A percentile compares a stretch with the other conserved stretches of the same genome.
Conservation (phyloP, 371 early-diverging fungal genomes). For the Amoeboaphelidium protococcarum region DNA sequence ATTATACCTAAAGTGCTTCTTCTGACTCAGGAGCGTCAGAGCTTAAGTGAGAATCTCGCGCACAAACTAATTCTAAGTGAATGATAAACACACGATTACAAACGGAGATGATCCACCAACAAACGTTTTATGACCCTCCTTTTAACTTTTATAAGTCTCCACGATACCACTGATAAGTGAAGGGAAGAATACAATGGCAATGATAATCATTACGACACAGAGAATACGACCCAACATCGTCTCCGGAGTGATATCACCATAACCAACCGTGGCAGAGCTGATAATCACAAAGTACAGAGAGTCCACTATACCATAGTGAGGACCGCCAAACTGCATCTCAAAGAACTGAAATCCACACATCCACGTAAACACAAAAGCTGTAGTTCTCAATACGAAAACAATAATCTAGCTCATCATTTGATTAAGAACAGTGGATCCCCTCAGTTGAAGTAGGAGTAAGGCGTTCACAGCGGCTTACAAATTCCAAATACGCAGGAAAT, state of each 20-base stretch:
- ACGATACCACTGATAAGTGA: conserved; percentile 23
- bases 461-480: conserved; percentile 25
- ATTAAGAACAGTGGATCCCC: conserved; percentile 17
- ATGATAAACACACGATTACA: too few species aligned
- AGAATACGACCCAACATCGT: conserved; percentile 28
- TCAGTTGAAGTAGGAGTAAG: conserved; percentile 24
- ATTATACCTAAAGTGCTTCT: too few species aligned
- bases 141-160: conserved; percentile 21
- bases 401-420: conserved; percentile 28
- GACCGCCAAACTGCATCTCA: conserved; percentile 26
- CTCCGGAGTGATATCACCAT: conserved; percentile 43
- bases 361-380: conserved; percentile 33
- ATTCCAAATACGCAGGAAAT: conserved; percentile 29
- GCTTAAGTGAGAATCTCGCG: too few species aligned
- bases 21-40: too few species aligned
- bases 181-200: conserved; percentile 31
- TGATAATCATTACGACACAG: conserved; percentile 34
- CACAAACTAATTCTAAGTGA: too few species aligned
- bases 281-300: conserved; percentile 22
- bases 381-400: conserved; percentile 25
- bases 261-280: conserved; percentile 46
- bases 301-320: conserved; percentile 1
- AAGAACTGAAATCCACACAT: conserved; percentile 37
- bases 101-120: too few species aligned
- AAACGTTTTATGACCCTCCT: too few species aligned